These are phyloP conservation scores for Lippia alba DNA, from an alignment of 305 asterid species.

Conservation along the genomic window DNA sequence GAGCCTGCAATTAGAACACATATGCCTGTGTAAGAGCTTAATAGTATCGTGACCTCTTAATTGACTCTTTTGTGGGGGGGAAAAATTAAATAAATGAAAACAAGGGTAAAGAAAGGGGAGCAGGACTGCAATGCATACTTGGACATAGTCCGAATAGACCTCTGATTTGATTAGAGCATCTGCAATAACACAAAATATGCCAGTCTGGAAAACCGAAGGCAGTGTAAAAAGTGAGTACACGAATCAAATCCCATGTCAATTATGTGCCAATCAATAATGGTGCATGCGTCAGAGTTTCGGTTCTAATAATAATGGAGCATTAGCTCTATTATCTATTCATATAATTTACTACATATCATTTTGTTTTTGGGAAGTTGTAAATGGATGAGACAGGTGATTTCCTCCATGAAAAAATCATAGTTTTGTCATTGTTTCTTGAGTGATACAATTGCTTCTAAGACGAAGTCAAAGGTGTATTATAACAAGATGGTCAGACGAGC, in stretches of 20 bases:
- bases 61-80: neutral
- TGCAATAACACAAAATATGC: conserved; percentile 75
- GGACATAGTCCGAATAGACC: conserved; percentile 81
- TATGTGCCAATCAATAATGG: neutral
- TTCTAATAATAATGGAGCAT: neutral
- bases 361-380: neutral
- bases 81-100: too few relatives aligned
- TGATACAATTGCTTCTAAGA: conserved; percentile 6
- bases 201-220: conserved; percentile 56
- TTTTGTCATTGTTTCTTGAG: conserved; percentile 5
- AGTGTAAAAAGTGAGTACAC: conserved; percentile 14
- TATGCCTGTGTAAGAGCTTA: conserved; percentile 18
- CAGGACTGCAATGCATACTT: conserved; percentile 47
- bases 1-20: conserved; percentile 61
- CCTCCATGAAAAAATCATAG: neutral
- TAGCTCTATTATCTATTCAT: neutral
- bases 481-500: conserved; percentile 24
- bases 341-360: neutral
- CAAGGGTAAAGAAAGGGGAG: neutral
- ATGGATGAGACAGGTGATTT: neutral
- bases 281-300: neutral
- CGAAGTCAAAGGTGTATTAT: conserved; percentile 10
- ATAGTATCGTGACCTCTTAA: conserved; percentile 15
- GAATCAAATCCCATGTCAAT: neutral
- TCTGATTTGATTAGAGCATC: conserved; percentile 72